Base-by-base conservation (phyloP, 305 asterid species). In the Vinca major region DNA sequence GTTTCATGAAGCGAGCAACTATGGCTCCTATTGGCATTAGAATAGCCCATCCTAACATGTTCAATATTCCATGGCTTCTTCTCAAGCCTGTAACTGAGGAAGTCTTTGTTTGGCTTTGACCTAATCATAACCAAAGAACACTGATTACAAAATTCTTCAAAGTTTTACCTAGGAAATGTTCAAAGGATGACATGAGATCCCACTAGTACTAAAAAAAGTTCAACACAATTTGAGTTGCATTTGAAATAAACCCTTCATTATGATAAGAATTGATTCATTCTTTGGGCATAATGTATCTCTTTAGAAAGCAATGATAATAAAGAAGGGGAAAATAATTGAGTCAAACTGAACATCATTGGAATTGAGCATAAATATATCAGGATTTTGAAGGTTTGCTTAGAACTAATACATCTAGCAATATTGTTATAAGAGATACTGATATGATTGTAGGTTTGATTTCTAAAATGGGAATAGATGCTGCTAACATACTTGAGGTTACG, bases 21-120 rank as follows among this genome's bases (percentile, higher is more conserved):
- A 93, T 84, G 0, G 73, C 88, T 11, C 97, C 99, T 2, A 93
- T 85, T 1, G 87, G 82, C 88, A 93, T n/a, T 60, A 90, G 19
- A 45, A 90, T 88, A 13, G 81, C 88, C 98, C 98, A 93, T 5
- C 96, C 96, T 60, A 93, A 17, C 90, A 89, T 85, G 85, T 82
- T 89, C 71, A 90, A 37, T 3, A 93, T 45, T 75, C 98, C 98
- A 53, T 93, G 98, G 82, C 73, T 80, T 75, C 82, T 82, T 56
- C 76, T 76, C 20, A 93, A 84, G 11, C 71, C 71, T 19, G 78
- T 80, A 41, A 80, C 65, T 0, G 91, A 68, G 80, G 37, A 44
- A 39, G 39, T 71, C 72, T 48, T 26, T 17, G 66, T 69, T 40
- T 72, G 64, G 73, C 82, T 84, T 78, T 82, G 79, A 71, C 97